Conservation (phyloP, 2,329 filamentous ascomycete genomes). For the Fonsecaea erecta region DNA sequence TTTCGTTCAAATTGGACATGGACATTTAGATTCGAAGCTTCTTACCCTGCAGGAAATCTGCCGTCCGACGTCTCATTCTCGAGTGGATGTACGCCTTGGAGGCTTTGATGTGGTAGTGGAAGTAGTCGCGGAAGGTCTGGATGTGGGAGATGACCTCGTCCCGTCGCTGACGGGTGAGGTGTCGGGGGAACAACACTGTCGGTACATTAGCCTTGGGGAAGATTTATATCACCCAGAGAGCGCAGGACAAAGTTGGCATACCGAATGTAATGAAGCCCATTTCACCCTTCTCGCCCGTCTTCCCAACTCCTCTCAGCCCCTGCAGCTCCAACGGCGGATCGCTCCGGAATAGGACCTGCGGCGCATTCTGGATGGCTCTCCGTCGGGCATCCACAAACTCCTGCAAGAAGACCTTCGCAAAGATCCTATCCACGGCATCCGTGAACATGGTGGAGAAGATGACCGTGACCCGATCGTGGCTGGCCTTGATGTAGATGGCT, state of each 20-base stretch:
- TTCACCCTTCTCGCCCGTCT: slow-evolving; percentile 72
- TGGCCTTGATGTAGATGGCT: slow-evolving; percentile 97
- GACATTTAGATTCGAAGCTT: too few relatives aligned
- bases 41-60: slow-evolving; percentile 95
- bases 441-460: slow-evolving; percentile 99
- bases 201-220: slow-evolving; percentile 44
- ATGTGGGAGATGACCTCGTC: slow-evolving; percentile 98
- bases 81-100: slow-evolving; percentile 99
- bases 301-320: slow-evolving; percentile 79
- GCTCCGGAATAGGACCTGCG: slow-evolving; percentile 94
- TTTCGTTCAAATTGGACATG: too few relatives aligned
- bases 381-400: slow-evolving; percentile 97
- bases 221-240: slow-evolving; percentile 11
- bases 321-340: slow-evolving; percentile 92
- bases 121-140: slow-evolving; percentile 99
- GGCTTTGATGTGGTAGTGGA: slow-evolving; percentile 99
- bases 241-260: slow-evolving; percentile 51
- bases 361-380: slow-evolving; percentile 95
- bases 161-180: slow-evolving; percentile 87
- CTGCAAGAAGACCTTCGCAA: slow-evolving; percentile 96
- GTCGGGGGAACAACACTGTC: slow-evolving; percentile 85
- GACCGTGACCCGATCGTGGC: slow-evolving; percentile 94
- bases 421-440: slow-evolving; percentile 96
- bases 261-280: slow-evolving; percentile 98
- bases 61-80: slow-evolving; percentile 94